A percentile compares a stretch with the other conserved stretches of the same genome.
Evolutionary conservation across 2,329 filamentous ascomycete genomes (phyloP).

Genomic region (Epichloe bromicola): DNA sequence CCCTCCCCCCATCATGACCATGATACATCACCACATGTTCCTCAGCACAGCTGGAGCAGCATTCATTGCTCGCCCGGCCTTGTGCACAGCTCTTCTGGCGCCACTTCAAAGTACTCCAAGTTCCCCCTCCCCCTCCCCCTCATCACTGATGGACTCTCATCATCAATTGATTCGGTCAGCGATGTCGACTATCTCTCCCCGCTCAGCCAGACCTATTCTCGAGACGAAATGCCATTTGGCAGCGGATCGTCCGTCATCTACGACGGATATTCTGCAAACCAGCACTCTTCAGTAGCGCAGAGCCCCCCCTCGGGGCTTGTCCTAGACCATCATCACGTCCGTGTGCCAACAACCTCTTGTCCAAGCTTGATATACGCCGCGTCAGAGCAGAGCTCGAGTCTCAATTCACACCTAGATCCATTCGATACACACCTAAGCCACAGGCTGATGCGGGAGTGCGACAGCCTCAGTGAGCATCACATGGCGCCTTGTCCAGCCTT

Average conservation of each 20-base stretch:
- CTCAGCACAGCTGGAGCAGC: constrained; percentile 31
- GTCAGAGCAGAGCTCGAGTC: constrained; percentile 47
- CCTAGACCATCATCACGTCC: constrained; percentile 33
- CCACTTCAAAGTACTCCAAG: constrained; percentile 29
- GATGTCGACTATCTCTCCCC: constrained; percentile 52
- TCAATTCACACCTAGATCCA: constrained; percentile 45
- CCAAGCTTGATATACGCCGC: constrained; percentile 48
- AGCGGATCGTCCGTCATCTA: constrained; percentile 45
- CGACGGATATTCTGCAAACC: constrained; percentile 36
- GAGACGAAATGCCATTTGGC: constrained; percentile 43
- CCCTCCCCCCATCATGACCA: constrained; percentile 24
- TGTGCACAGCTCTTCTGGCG: constrained; percentile 18
- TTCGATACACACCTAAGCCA: constrained; percentile 42
- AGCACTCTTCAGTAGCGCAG: constrained; percentile 40
- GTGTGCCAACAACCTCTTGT: constrained; percentile 45
- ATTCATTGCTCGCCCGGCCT: constrained; percentile 32
- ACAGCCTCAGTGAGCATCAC: constrained; percentile 38
- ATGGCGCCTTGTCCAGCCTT: constrained; percentile 21
- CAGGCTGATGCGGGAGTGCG: constrained; percentile 41
- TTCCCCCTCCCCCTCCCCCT: constrained; percentile 31
- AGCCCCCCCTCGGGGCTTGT: constrained; percentile 43
- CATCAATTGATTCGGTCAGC: constrained; percentile 46
- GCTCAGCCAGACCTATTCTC: constrained; percentile 41
- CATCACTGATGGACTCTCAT: constrained; percentile 36
- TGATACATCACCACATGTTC: constrained; percentile 27